Evolutionary conservation across 257 asterid species (phyloP).

Genomic region (Nicotiana obtusifolia): DNA sequence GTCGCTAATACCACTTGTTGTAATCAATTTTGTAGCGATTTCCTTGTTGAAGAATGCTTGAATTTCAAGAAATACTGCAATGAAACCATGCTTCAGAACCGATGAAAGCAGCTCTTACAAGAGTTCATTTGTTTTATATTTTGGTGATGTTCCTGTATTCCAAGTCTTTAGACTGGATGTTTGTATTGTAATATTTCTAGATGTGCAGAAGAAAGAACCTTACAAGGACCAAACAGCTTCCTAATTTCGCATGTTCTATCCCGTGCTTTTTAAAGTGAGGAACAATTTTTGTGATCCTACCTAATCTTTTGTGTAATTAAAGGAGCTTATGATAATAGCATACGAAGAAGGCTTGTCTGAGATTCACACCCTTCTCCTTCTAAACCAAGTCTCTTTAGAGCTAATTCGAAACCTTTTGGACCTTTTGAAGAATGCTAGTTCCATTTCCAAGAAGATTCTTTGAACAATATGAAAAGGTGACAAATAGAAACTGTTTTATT

Average conservation of each 20-base stretch:
- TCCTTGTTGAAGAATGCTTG: constrained; percentile 65
- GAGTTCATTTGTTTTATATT: neutral
- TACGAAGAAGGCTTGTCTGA: neutral
- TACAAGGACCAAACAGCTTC: neutral
- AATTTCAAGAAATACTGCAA: constrained; percentile 88
- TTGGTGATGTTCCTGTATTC: neutral
- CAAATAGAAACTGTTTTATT: too few relatives aligned
- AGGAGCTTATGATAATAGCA: neutral
- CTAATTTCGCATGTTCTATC: neutral
- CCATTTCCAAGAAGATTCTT: neutral
- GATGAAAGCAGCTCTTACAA: neutral
- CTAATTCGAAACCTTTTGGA: neutral
- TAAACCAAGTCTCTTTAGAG: neutral
- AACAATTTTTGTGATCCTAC: neutral
- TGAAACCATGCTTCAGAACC: constrained; percentile 35
- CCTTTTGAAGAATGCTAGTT: neutral
- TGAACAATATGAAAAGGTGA: neutral
- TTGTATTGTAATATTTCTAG: neutral
- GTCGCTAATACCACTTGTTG: neutral
- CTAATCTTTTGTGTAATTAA: neutral
- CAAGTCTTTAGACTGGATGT: neutral
- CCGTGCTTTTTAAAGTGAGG: neutral
- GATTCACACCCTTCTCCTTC: neutral
- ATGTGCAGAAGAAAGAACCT: neutral
- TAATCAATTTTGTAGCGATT: constrained; percentile 45